Evolutionary conservation across 2,329 filamentous ascomycete species (phyloP), one percentile per base, ranked within the genome.

Genomic region (Cordyceps pruinosa): DNA sequence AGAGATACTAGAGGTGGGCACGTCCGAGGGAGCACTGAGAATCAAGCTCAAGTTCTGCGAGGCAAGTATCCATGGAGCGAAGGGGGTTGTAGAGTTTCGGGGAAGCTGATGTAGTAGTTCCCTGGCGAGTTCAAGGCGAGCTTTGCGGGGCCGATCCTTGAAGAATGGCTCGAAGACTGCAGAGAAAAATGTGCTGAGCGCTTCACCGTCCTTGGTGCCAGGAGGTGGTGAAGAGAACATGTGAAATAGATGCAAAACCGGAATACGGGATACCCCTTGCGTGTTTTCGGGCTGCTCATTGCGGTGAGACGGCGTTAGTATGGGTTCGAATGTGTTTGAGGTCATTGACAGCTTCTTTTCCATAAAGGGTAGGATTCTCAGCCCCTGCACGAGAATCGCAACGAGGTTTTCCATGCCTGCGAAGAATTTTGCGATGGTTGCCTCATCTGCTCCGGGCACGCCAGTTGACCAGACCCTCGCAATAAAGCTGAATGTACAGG

Each of bases 401-500:
- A 85, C 59, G 55, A 81, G 80, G 35, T 73, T 73, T 54, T 79
- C 75, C 37, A 81, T 78, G 9, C 80, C 79, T 3, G 75, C 72
- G 25, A 87, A 71, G 30, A 85, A 84, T 25, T 82, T 67, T 67
- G 77, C 47, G 66, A 72, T 59, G 74, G 72, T 61, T 17, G 66
- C 63, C 71, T 73, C 63, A 70, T 84, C 66, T 75, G 77, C 42
- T 67, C 79, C 68, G 1, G 60, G 28, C 2, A 63, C 49, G 6
- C 70, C 69, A 23, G 35, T 51, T 0, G 65, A 61, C 90, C 91
- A 96, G 2, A 92, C 70, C 26, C 80, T 82, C 49, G 84, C 81
- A 7, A 96, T 73, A 23, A 91, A 72, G 42, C 84, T 84, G 50
- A 93, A 79, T 23, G 91, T 78, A 42, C 83, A 79, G 23, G 88